phyloP scores from a whole-genome alignment of 805 yeast genomes.

The Kuraishia floccosa region DNA sequence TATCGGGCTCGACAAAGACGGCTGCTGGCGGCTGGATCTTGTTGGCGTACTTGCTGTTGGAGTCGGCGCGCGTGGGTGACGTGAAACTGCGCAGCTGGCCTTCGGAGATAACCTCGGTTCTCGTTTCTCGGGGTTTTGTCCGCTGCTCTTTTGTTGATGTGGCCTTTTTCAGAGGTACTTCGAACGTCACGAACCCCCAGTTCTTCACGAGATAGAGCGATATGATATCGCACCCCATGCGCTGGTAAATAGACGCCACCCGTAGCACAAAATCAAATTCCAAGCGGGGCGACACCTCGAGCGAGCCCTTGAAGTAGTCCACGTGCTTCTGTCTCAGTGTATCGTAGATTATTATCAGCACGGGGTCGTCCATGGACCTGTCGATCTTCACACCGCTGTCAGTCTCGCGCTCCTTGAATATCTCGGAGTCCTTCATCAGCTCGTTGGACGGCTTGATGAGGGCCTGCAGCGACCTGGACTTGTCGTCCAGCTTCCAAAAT shows the following conservation, averaged over 20 bases:
- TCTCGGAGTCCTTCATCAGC: slow-evolving; percentile 15
- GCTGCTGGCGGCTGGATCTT: slow-evolving; percentile 33
- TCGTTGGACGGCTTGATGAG: slow-evolving; percentile 43
- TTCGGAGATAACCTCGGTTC: neutral
- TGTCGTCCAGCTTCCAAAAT: slow-evolving; percentile 50
- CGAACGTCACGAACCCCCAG: slow-evolving; percentile 45
- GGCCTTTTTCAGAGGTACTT: neutral
- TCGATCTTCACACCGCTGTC: neutral
- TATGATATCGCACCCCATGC: slow-evolving; percentile 89
- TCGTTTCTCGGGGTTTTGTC: neutral
- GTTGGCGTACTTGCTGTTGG: slow-evolving; percentile 6
- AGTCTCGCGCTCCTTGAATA: neutral
- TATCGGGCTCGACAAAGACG: slow-evolving; percentile 61
- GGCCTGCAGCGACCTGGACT: slow-evolving; percentile 46
- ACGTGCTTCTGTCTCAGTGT: slow-evolving; percentile 43
- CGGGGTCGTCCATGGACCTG: slow-evolving; percentile 57
- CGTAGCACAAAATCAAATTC: slow-evolving; percentile 57
- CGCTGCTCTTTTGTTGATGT: neutral
- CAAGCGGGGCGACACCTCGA: slow-evolving; percentile 24
- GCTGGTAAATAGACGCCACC: slow-evolving; percentile 54
- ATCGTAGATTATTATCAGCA: slow-evolving; percentile 53
- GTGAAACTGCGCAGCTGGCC: neutral
- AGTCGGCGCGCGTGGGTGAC: slow-evolving; percentile 2
- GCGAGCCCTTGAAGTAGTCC: slow-evolving; percentile 37
- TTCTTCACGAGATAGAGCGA: slow-evolving; percentile 48